A percentile compares a stretch with the other conserved stretches of the same genome.
Evolutionary conservation across 148 eudicot species (phyloP).

Genomic region (Diospyros lotus): DNA sequence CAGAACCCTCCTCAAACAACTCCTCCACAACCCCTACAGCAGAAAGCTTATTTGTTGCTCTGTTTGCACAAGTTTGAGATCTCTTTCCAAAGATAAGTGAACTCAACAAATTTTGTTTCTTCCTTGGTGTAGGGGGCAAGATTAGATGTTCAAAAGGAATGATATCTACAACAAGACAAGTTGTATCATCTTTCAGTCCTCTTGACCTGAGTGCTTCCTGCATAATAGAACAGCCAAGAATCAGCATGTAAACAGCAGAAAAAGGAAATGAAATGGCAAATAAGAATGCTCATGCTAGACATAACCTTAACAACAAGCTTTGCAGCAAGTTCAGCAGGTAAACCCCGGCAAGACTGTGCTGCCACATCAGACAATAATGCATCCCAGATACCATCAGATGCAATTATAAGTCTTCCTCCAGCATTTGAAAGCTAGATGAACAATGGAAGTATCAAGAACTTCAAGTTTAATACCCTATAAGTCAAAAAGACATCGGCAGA

Average conservation of each 20-base stretch:
- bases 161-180: slow-evolving; percentile 96
- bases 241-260: neutral
- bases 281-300: neutral
- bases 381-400: slow-evolving; percentile 99
- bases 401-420: slow-evolving; percentile 95
- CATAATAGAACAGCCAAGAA: slow-evolving; percentile 14
- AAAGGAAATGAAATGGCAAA: neutral
- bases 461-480: neutral
- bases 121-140: slow-evolving; percentile 51
- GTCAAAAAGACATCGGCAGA: slow-evolving; percentile 2
- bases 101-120: slow-evolving; percentile 57
- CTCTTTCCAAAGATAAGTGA: slow-evolving; percentile 66
- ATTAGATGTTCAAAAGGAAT: slow-evolving; percentile 74
- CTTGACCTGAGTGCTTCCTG: slow-evolving; percentile 97
- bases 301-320: slow-evolving; percentile 94
- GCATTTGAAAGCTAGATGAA: slow-evolving; percentile 74
- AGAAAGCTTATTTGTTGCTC: slow-evolving; percentile 66
- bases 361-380: slow-evolving; percentile 79
- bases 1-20: slow-evolving; percentile 98
- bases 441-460: neutral
- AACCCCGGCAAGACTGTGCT: slow-evolving; percentile 86
- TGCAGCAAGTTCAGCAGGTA: slow-evolving; percentile 96
- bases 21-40: slow-evolving; percentile 94
- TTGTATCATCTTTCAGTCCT: slow-evolving; percentile 97
- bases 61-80: slow-evolving; percentile 43